phyloP scores from a whole-genome alignment of 2,329 filamentous ascomycete genomes.

The Beauveria brongniartii region DNA sequence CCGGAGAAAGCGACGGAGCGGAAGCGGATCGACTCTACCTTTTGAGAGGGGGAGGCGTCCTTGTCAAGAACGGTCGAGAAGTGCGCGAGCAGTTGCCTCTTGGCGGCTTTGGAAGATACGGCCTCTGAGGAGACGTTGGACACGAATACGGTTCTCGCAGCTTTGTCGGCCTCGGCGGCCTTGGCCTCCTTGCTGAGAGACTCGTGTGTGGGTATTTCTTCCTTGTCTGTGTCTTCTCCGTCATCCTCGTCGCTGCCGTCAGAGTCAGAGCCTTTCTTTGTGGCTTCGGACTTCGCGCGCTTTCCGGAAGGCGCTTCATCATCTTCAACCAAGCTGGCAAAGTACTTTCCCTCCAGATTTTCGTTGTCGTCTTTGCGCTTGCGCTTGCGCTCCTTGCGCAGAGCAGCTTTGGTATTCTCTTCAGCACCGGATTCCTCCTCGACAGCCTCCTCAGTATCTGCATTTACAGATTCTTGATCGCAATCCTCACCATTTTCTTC shows the following conservation, averaged over 20 bases:
- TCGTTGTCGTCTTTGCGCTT: conserved; percentile 62
- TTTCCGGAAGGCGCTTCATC: conserved; percentile 50
- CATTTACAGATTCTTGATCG: conserved; percentile 13
- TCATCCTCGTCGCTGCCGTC: conserved; percentile 36
- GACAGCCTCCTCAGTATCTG: conserved; percentile 21
- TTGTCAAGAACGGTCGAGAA: conserved; percentile 64
- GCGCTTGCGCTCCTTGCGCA: conserved; percentile 48
- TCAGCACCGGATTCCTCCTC: conserved; percentile 33
- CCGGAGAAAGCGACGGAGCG: conserved; percentile 82
- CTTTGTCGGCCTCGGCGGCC: conserved; percentile 67
- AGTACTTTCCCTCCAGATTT: conserved; percentile 61
- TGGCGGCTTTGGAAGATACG: conserved; percentile 72
- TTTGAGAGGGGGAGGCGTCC: conserved; percentile 49
- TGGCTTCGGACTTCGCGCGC: conserved; percentile 37
- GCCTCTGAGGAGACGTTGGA: conserved; percentile 81
- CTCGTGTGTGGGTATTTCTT: conserved; percentile 46
- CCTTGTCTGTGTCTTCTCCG: conserved; percentile 31
- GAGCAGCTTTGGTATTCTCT: conserved; percentile 30
- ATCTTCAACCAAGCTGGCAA: conserved; percentile 55
- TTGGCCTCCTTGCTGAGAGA: conserved; percentile 46
- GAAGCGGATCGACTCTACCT: conserved; percentile 86
- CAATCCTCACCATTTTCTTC: conserved; percentile 3
- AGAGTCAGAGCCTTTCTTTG: conserved; percentile 20
- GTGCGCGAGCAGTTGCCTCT: conserved; percentile 69
- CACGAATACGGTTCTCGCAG: conserved; percentile 82